Evolutionary conservation across 192 early-diverging fungal species (phyloP), one percentile per base, ranked within the genome.

Genomic region (Podila verticillata): DNA sequence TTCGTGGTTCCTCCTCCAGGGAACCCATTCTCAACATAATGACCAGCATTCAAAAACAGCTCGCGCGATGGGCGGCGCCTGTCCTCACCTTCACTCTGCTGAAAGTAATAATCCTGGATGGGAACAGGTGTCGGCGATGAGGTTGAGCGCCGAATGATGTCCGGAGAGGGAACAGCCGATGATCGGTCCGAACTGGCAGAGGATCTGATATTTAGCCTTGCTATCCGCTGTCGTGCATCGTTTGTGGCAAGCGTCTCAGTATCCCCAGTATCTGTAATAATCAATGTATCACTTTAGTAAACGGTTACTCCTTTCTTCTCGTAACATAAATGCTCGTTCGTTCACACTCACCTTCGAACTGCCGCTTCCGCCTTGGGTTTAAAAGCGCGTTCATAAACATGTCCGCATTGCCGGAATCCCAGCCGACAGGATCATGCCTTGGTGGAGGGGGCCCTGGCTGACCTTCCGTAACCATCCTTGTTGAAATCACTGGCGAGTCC

Each of bases 201-300:
- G 13, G 75, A 79, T n/a, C 39, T 68, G 22, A 79, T 65, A 47
- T 79, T 69, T 39, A 79, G 22, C 35, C 65, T 65, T 34, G 75
- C 68, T 30, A 79, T 79, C 65, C 75, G 44, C 13, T 79, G 75
- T 26, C 75, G 71, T 22, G 69, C 30, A 29, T 79, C 75, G 49
- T 66, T 65, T 35, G 74, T 66, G 59, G 70, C 68, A n/a, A 48
- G 39, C 30, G 35, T 54, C n/a, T 75, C 68, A 26, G 24, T 65
- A 32, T 77, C 74, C 56, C 58, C 68, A 54, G 74, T 62, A 63
- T 77, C 74, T 77, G 66, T 59, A 17, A 57, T 17, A 49, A 32
- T 61, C 6, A 26, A 63, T 22, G 28, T 6, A 20, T 61, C 30
- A 15, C 29, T 61, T 73, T 66, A 61, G 65, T 54, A 48, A 17